A percentile compares a stretch with the other conserved stretches of the same genome.
Conservation (phyloP, 1,284 basidiomycete genomes). For the Cutaneotrichosporon sp. region DNA sequence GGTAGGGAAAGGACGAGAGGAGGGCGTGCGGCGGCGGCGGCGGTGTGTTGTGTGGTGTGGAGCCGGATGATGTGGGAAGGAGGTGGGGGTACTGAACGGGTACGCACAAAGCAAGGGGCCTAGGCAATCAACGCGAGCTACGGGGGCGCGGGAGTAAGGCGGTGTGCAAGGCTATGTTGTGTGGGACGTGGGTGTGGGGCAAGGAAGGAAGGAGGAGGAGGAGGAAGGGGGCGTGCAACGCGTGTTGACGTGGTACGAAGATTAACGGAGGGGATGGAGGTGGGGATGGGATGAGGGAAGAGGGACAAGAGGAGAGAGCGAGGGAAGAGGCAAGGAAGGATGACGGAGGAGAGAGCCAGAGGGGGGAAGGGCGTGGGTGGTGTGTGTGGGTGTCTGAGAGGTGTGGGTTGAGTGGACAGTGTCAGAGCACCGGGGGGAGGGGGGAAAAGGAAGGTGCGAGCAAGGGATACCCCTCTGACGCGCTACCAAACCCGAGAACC, state of each 20-base stretch:
- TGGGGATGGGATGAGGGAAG: too few species aligned
- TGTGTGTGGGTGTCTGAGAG: background rate
- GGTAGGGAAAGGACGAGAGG: background rate
- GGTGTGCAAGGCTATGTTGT: constrained; percentile 4
- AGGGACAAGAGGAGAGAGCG: background rate
- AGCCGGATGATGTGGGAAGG: constrained; percentile 3
- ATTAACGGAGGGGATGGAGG: constrained; percentile 6
- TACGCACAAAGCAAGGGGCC: constrained; percentile 1
- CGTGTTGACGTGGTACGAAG: constrained; percentile 2
- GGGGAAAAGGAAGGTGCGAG: background rate
- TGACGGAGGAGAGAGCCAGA: background rate
- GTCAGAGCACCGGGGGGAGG: background rate
- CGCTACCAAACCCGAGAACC: background rate
- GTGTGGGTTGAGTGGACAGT: background rate
- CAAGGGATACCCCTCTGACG: background rate
- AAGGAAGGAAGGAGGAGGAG: background rate
- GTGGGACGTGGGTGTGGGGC: too few species aligned
- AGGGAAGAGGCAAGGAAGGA: constrained; percentile 1
- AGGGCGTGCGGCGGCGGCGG: constrained; percentile 2
- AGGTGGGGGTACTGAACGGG: background rate
- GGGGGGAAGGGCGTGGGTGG: background rate
- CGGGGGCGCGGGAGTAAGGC: constrained; percentile 11
- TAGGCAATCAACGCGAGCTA: background rate
- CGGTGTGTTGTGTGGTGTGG: background rate
- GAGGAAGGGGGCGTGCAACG: constrained; percentile 1